Percentiles rank a stretch among this genome's conserved stretches.
Evolutionary conservation across 441 rosid species (phyloP).

Genomic region (Syzygium malaccense): DNA sequence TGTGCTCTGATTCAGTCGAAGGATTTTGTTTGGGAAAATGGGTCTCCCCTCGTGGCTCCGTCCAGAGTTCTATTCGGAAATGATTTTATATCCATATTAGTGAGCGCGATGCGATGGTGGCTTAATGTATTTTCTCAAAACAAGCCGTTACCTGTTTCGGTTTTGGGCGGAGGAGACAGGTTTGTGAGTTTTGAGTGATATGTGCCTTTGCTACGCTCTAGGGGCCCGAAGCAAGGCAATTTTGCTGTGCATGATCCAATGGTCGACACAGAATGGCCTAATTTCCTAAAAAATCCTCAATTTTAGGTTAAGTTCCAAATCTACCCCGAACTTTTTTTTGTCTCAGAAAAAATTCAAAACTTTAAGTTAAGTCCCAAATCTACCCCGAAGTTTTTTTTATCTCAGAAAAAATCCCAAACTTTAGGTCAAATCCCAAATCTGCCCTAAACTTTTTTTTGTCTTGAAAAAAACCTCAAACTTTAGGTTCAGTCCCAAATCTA

Average conservation of each 20-base stretch:
- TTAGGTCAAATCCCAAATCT: too few relatives aligned
- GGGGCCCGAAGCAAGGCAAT: neutral
- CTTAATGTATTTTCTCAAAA: neutral
- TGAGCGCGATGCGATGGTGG: fast-evolving
- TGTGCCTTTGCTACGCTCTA: neutral
- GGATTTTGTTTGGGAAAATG: neutral
- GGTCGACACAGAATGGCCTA: neutral
- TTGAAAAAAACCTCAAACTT: too few relatives aligned
- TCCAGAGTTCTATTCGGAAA: fast-evolving
- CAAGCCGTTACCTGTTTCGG: fast-evolving
- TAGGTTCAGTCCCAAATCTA: too few relatives aligned
- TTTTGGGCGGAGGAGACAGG: neutral
- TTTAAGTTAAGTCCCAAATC: too few relatives aligned
- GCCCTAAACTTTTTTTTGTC: too few relatives aligned
- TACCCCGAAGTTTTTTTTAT: too few relatives aligned
- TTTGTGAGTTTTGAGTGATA: neutral
- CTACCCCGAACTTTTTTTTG: too few relatives aligned
- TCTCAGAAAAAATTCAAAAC: too few relatives aligned
- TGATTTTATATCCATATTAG: neutral
- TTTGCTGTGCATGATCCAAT: neutral
- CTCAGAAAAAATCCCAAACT: too few relatives aligned
- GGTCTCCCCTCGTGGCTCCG: fast-evolving
- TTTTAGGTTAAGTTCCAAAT: too few relatives aligned
- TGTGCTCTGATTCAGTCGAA: neutral
- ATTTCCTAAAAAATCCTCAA: too few relatives aligned